Evolutionary conservation across 768 basidiomycete species (phyloP), one percentile per base, ranked within the genome.

Genomic region (Galerina sulciceps): DNA sequence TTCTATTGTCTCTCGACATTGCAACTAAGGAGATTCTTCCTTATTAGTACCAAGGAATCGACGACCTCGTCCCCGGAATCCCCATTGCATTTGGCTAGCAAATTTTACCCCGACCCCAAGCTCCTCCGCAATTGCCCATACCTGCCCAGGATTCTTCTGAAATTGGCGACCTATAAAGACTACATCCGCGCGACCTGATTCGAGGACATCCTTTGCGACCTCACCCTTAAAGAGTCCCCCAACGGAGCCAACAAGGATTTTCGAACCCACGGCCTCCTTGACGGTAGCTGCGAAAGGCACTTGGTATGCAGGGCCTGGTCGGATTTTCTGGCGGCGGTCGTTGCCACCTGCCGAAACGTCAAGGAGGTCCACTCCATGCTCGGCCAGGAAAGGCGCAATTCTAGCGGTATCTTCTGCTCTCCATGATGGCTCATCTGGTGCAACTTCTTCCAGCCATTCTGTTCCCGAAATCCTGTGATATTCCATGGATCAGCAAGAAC

Each of bases 351-450:
- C 79, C 40, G 83, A 86, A 47, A 81, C 81, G 70, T 96, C 91
- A 49, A 96, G 69, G n/a, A 96, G 74, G 67, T 94, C 93, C 11
- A 93, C 79, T 8, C 88, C 90, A 4, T 85, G 62, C 54, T 84
- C 77, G 2, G 79, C 78, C 31, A 87, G 78, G 35, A 86, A 31
- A 31, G 26, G 26, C 26, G 26, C 26, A 8, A 31, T 31, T 31
- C 26, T 31, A 8, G 2, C 26, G 26, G 26, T 31, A 8, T 31
- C 26, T 65, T 34, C 77, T 86, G 68, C 83, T 90, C 72, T 94
- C 93, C 67, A 92, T 87, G 51, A 92, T 76, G 10, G 91, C 92
- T 90, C 91, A 91, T 51, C 85, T 80, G 57, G 77, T 79, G 83
- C 83, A 91, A 53, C 26, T 31, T 31, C 26, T 31, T 31, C 26